Percentiles rank a stretch among this genome's conserved stretches.
Evolutionary conservation across 164 flowering plant genomes (phyloP).

Genomic region (Litsea cubeba): DNA sequence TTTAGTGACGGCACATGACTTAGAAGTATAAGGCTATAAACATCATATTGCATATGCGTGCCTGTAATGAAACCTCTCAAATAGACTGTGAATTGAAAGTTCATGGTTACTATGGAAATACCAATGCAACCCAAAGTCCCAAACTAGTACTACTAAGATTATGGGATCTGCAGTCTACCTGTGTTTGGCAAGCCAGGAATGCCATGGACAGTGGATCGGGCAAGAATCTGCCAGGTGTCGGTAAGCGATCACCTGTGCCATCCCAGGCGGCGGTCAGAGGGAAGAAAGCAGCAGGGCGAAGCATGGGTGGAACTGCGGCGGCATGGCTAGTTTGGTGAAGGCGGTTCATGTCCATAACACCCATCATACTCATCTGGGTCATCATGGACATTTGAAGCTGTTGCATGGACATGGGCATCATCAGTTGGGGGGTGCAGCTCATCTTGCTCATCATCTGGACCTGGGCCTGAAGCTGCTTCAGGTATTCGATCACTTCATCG

Average conservation of each 20-base stretch:
- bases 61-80: too few relatives aligned
- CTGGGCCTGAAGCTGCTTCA: constrained; percentile 83
- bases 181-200: constrained; percentile 61
- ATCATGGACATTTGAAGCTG: constrained; percentile 80
- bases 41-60: too few relatives aligned
- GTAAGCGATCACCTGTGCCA: constrained; percentile 22
- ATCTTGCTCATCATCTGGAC: constrained; percentile 57
- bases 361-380: constrained; percentile 52
- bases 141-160: too few relatives aligned
- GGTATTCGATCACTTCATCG: constrained; percentile 83
- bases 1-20: too few relatives aligned
- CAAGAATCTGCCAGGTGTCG: constrained; percentile 19
- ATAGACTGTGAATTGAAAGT: too few relatives aligned
- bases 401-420: constrained; percentile 68
- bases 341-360: constrained; percentile 47
- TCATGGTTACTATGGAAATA: too few relatives aligned
- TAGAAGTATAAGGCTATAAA: too few relatives aligned
- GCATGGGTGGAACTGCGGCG: constrained; percentile 32
- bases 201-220: constrained; percentile 46
- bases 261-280: constrained; percentile 38
- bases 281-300: constrained; percentile 45
- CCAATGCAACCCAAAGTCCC: too few relatives aligned
- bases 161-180: constrained; percentile 23
- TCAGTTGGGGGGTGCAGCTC: constrained; percentile 54
- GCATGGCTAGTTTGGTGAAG: neutral